These are phyloP conservation scores for Cercospora berteroae DNA, from an alignment of 2,329 filamentous ascomycete genomes.

Conservation along the genomic window DNA sequence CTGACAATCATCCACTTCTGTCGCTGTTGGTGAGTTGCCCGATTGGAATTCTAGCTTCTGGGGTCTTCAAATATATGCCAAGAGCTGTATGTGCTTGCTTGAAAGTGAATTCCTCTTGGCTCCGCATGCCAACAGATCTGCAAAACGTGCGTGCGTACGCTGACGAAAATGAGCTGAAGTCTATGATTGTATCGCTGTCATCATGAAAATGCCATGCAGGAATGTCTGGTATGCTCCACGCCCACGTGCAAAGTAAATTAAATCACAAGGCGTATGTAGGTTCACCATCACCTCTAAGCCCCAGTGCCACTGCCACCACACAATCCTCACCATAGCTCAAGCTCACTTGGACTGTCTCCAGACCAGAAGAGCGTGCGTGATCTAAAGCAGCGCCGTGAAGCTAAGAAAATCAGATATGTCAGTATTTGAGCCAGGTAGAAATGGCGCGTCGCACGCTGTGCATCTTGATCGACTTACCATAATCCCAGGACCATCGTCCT, in stretches of 20 bases:
- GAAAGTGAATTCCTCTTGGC: neutral
- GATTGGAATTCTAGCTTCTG: neutral
- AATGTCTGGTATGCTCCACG: neutral
- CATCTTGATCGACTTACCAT: neutral
- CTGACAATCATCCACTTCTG: no score
- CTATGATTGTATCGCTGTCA: neutral
- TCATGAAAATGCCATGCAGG: neutral
- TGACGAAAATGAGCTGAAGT: neutral
- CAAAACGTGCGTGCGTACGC: no score
- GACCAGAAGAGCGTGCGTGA: neutral
- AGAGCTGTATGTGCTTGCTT: neutral
- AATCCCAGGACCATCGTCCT: neutral
- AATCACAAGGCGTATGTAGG: neutral
- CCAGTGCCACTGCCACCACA: neutral
- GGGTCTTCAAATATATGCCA: neutral
- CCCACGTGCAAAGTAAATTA: neutral
- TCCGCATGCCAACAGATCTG: neutral
- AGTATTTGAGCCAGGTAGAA: no score
- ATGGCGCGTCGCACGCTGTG: no score
- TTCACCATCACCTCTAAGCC: neutral
- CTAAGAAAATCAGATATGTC: no score
- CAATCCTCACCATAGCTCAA: neutral
- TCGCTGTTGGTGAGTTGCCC: no score
- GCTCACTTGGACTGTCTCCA: neutral
- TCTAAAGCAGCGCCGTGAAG: neutral